Percentiles rank a stretch among this genome's conserved stretches.
These are phyloP conservation scores for Cupressus sempervirens DNA, from an alignment of 75 land plant species.

Conservation along the genomic window DNA sequence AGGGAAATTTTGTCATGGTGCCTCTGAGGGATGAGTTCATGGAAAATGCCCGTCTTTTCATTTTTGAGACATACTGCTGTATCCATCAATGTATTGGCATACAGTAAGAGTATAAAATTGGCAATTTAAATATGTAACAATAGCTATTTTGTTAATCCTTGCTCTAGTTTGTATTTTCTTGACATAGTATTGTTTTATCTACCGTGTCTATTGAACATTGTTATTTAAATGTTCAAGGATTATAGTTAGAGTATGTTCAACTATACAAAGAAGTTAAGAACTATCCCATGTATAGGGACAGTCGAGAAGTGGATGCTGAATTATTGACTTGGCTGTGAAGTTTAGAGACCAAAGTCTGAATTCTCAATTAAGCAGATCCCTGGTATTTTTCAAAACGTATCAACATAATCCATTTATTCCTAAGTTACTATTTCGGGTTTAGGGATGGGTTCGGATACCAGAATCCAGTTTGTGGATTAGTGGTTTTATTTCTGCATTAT, in stretches of 20 bases:
- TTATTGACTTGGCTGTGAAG: background rate
- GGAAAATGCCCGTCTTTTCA: slow-evolving; percentile 95
- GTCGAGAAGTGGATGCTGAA: background rate
- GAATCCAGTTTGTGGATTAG: too few species aligned
- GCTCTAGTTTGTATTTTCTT: background rate
- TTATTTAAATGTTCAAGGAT: background rate
- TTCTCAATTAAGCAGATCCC: background rate
- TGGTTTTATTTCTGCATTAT: too few species aligned
- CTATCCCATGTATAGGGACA: background rate
- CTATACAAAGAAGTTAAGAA: too few species aligned
- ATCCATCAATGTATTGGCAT: slow-evolving; percentile 96
- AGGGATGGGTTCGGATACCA: too few species aligned
- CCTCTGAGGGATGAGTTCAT: slow-evolving; percentile 94
- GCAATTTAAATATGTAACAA: background rate
- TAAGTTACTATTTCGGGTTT: too few species aligned
- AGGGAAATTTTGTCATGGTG: slow-evolving; percentile 59
- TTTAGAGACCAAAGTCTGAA: background rate
- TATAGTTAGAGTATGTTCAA: too few species aligned
- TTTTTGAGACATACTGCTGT: slow-evolving; percentile 95
- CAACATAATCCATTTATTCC: background rate
- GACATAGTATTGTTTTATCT: background rate
- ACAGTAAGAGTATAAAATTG: slow-evolving; percentile 36
- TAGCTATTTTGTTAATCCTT: background rate
- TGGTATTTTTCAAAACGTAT: background rate
- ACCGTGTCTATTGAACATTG: background rate